Base-by-base conservation (phyloP, 495 filamentous ascomycete species). In the Penicillium maclennaniae region DNA sequence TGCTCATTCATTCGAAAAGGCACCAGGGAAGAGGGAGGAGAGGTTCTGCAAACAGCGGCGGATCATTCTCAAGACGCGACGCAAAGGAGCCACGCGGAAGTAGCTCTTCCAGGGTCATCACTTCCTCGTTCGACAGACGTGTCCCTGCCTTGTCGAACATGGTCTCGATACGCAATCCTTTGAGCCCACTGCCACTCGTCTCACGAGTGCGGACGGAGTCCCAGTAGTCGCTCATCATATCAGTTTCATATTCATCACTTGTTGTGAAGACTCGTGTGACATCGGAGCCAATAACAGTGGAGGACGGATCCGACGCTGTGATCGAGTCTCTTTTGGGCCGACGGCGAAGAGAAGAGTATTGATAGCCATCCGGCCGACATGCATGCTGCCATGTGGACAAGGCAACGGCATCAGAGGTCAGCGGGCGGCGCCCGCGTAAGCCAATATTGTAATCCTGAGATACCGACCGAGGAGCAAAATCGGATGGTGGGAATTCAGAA, bases 141-240 rank as follows among this genome's bases (percentile, higher is more conserved):
- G 76, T 62, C 6, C 86, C 79, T 47, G 89, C 84, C 51, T 91
- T 84, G 68, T 95, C 87, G 71, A 97, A 97, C 72, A 97, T 89
- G 2, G 83, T 86, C 51, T 97, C 91, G 25, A 96, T 79, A 4
- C 86, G 85, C 43, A 82, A 74, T 20, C 79, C 75, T 47, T 79
- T 71, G 38, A 73, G 51, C 27, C 76, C 77, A 59, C 79, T 82
- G 50, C 73, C 77, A 50, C 69, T 83, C 7, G 91, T 95, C 21
- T 84, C 83, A 45, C 86, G 81, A 8, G 92, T 96, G 51, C 91
- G 85, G 55, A 93, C 74, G 15, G 92, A 97, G 67, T 97, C 93
- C 71, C 89, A 97, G 43, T 91, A 92, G 58, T 97, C 93, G 59
- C 88, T 96, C 69, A 87, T 81, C 51, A 88, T 84, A 60, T 95